Conservation (phyloP, 202 grass and related monocot genomes). For the Digitaria exilis region DNA sequence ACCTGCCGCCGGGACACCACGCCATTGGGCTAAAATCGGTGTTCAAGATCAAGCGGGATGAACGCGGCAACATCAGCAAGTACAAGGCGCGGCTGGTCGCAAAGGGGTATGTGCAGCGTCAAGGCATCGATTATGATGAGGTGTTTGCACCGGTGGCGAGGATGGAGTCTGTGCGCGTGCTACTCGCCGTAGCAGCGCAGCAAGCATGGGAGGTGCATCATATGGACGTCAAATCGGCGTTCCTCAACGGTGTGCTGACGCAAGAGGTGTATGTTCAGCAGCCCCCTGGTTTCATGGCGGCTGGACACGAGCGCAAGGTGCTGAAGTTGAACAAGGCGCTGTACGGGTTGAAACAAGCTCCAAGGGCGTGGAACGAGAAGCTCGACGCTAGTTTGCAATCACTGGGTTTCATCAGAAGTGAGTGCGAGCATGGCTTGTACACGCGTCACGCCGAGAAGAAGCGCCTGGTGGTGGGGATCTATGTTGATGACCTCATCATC, state of each 20-base stretch:
- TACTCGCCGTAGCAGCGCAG: too few species aligned
- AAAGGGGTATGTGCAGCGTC: too few species aligned
- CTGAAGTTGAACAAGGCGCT: not conserved
- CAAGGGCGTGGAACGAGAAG: not conserved
- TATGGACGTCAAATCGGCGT: too few species aligned
- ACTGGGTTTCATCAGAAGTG: not conserved
- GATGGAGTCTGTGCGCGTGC: too few species aligned
- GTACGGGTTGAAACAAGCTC: not conserved
- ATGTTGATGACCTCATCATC: not conserved
- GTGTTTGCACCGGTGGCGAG: too few species aligned
- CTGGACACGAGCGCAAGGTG: not conserved
- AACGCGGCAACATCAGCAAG: too few species aligned
- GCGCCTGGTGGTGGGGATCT: not conserved
- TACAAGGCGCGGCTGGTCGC: too few species aligned
- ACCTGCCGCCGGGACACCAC: too few species aligned
- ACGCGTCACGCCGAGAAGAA: not conserved
- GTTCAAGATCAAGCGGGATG: too few species aligned
- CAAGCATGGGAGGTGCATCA: too few species aligned
- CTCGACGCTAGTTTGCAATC: not conserved
- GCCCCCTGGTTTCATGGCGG: not conserved
- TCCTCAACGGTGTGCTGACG: not conserved
- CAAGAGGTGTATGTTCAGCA: not conserved
- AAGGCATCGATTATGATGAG: too few species aligned
- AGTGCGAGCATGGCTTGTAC: not conserved
- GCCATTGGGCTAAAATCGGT: too few species aligned